Base-by-base conservation (phyloP, 257 asterid genomes). In the Solanum corneliomulleri region DNA sequence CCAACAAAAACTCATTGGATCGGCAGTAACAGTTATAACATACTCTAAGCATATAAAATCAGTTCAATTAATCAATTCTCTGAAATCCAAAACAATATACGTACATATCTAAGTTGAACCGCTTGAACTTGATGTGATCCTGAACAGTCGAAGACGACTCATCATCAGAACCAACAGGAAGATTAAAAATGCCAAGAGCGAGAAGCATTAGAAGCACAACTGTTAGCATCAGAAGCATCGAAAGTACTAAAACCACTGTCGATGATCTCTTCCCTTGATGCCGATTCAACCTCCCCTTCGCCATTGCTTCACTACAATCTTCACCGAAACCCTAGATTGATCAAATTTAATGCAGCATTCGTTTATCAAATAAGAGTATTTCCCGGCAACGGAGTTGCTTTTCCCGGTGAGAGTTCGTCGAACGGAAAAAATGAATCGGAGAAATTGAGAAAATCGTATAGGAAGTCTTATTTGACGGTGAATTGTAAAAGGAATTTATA, bases 101-200 rank as follows among this genome's bases (percentile, higher is more conserved):
- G 27, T 87, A 96, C 97, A 89, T 7, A 83, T 92, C 92, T 11
- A 93, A 60, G 72, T 88, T 85, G 64, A 92, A 31, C 68, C 96
- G 98, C 91, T 94, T 95, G 91, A 96, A 89, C 92, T 90, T 94
- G 89, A 94, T 88, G 5, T 87, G 93, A 88, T 91, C 93, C 11
- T 90, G 90, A 87, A 58, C 35, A 75, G 91, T 82, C 2, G 90
- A 68, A 0, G 76, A 68, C 15, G 93, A 49, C 1, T 91, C 93
- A 4, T 90, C 92, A 25, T 91, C 95, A 86, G 92, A 90, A 76
- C 91, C 94, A 80, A 95, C 82, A 70, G 99, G 99, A 23, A 95
- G 94, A 86, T 96, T 92, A n/a, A 95, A 89, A 86, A 94, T 95
- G 80, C 99, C 99, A 15, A 95, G 93, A 77, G 98, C 98, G 45